Percentiles rank a stretch among this genome's conserved stretches.
phyloP scores from a whole-genome alignment of 495 filamentous ascomycete species.

The Rhypophila decipiens region DNA sequence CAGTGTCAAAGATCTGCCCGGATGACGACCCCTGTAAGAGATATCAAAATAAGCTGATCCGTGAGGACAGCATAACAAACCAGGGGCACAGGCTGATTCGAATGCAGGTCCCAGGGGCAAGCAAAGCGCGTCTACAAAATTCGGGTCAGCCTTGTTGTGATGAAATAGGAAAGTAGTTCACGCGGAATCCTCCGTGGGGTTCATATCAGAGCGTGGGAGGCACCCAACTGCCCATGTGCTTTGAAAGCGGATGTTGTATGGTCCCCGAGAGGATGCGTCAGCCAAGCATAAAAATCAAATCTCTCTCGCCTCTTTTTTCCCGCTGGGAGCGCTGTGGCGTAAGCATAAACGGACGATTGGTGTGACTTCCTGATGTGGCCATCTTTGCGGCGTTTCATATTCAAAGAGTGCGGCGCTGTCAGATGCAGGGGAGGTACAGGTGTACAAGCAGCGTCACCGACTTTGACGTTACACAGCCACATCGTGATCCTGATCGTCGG shows the following conservation, averaged over 20 bases:
- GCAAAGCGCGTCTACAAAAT: not conserved
- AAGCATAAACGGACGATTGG: not conserved
- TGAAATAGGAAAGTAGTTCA: not conserved
- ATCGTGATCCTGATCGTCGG: too few relatives aligned
- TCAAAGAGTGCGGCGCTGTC: too few relatives aligned
- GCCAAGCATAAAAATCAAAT: too few relatives aligned
- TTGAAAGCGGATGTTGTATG: not conserved
- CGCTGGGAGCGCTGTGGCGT: too few relatives aligned
- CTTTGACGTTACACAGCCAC: too few relatives aligned
- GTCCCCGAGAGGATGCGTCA: not conserved
- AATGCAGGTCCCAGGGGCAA: conserved; percentile 11
- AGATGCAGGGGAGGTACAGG: too few relatives aligned
- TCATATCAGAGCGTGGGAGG: not conserved
- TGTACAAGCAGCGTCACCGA: too few relatives aligned
- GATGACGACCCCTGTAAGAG: too few relatives aligned
- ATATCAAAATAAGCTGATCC: not conserved
- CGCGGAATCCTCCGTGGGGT: too few relatives aligned
- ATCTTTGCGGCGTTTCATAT: conserved; percentile 11
- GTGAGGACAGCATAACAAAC: not conserved
- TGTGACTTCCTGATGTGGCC: conserved; percentile 7
- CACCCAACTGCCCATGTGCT: not conserved
- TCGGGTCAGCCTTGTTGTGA: not conserved
- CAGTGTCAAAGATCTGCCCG: too few relatives aligned
- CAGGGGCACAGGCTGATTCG: not conserved
- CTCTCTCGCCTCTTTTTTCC: too few relatives aligned